Evolutionary conservation across 208 protist species (phyloP), one percentile per base, ranked within the genome.

Genomic region (Phytomonas serpens): DNA sequence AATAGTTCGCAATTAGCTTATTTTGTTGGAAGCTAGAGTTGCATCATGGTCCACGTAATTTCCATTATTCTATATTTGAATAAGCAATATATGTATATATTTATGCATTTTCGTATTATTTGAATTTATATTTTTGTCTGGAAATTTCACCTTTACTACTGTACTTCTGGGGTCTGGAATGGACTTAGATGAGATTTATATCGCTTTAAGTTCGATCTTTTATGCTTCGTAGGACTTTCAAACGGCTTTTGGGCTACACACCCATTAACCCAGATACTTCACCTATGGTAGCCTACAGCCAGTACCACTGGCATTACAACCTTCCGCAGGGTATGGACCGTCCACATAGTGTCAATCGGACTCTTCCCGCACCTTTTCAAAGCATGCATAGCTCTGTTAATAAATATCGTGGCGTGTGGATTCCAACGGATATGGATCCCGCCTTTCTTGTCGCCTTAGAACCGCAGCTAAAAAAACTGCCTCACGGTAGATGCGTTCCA

Each of bases 291-390:
- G 80, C 83, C 74, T 93, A 93, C 74, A 93, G 85, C 68, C 82
- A 93, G 69, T 93, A 89, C 65, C 88, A 93, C 76, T 96, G 90
- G 88, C 88, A 96, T 76, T 96, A 96, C 78, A 96, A 93, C 71
- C 73, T 93, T 30, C 90, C 87, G 52, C 90, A 96, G 72, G 85
- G 85, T 33, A 96, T 96, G 90, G 87, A 91, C 63, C 79, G 82
- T 19, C 90, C 90, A 2, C 77, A 88, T 80, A 82, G 74, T 36
- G 87, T 96, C n/a, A 96, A 96, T 69, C 79, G 88, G 29, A 82
- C 77, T 52, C 71, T 93, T 63, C 71, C 88, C 13, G 88, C 82
- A 16, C 90, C 90, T 0, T 92, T 83, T 62, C 77, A 86, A 70
- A 71, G 81, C 57, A 70, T 77, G 52, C 83, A 95, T 73, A 87